These are phyloP conservation scores for Metschnikowia similis DNA, from an alignment of 805 yeast genomes.

Conservation along the genomic window DNA sequence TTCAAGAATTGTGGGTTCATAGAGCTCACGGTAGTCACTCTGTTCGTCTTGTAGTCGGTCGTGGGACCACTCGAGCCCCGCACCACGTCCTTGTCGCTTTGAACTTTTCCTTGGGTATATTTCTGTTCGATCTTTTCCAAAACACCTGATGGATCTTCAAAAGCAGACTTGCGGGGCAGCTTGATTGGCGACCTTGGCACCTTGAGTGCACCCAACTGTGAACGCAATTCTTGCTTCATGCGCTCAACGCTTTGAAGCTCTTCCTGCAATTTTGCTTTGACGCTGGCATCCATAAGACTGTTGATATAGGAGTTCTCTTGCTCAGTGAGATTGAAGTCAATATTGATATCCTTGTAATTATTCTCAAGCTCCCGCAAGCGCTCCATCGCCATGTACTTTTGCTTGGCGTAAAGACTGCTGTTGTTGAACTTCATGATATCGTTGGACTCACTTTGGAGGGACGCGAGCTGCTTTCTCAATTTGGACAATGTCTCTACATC, in stretches of 20 bases:
- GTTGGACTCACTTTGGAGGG: constrained; percentile 69
- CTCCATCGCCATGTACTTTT: constrained; percentile 64
- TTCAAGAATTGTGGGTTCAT: constrained; percentile 49
- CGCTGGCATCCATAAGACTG: constrained; percentile 27
- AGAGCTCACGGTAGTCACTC: constrained; percentile 32
- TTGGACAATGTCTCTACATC: constrained; percentile 54
- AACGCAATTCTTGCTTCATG: constrained; percentile 36
- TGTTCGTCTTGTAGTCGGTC: constrained; percentile 26
- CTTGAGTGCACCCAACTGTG: constrained; percentile 28
- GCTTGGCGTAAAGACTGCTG: constrained; percentile 53
- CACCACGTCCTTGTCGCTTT: constrained; percentile 9
- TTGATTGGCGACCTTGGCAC: constrained; percentile 2
- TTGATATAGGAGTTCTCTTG: constrained; percentile 14
- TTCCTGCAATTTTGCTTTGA: constrained; percentile 35
- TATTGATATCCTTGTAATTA: constrained; percentile 60
- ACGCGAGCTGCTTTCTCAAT: constrained; percentile 54
- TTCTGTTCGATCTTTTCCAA: constrained; percentile 39
- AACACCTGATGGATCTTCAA: constrained; percentile 7
- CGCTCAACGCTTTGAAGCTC: constrained; percentile 42
- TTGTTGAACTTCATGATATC: constrained; percentile 68
- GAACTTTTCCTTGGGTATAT: constrained; percentile 43
- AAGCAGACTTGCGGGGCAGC: constrained; percentile 13
- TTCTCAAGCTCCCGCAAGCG: constrained; percentile 67
- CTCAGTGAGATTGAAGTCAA: constrained; percentile 39
- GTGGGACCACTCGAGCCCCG: constrained; percentile 17